phyloP scores from a whole-genome alignment of 208 protist genomes.

The Acanthamoeba sp. region DNA sequence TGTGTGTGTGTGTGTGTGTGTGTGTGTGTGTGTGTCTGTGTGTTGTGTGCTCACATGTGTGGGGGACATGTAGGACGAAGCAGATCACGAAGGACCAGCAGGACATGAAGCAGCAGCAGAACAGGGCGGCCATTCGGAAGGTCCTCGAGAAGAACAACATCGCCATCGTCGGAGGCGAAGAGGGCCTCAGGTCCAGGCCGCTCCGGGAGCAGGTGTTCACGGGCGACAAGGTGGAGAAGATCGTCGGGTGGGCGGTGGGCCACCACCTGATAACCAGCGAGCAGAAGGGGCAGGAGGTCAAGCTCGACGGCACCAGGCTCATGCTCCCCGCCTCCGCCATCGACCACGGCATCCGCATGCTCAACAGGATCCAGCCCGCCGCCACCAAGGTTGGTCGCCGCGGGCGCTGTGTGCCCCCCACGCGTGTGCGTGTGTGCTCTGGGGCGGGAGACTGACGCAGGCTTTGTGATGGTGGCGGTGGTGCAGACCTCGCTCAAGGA shows the following conservation, averaged over 20 bases:
- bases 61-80: neutral
- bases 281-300: neutral
- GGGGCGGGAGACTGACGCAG: neutral
- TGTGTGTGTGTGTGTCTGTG: neutral
- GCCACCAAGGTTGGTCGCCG: neutral
- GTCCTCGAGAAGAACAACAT: slow-evolving; percentile 76
- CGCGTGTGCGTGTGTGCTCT: neutral
- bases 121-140: slow-evolving; percentile 63
- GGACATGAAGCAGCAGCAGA: slow-evolving; percentile 69
- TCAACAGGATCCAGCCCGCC: slow-evolving; percentile 9
- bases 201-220: slow-evolving; percentile 68
- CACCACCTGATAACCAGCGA: slow-evolving; percentile 58
- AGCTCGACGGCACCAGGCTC: slow-evolving; percentile 52
- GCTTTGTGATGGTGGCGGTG: neutral
- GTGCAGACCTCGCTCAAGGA: slow-evolving; percentile 67
- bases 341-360: slow-evolving; percentile 73
- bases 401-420: neutral
- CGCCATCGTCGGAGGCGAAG: slow-evolving; percentile 10
- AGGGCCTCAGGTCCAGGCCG: neutral
- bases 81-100: slow-evolving; percentile 68
- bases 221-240: slow-evolving; percentile 73
- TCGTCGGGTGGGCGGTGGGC: slow-evolving; percentile 77
- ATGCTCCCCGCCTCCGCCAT: slow-evolving; percentile 31
- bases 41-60: neutral
- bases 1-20: no score